phyloP scores from a whole-genome alignment of 148 eudicot genomes.

The Vaccinium vitisidaea region DNA sequence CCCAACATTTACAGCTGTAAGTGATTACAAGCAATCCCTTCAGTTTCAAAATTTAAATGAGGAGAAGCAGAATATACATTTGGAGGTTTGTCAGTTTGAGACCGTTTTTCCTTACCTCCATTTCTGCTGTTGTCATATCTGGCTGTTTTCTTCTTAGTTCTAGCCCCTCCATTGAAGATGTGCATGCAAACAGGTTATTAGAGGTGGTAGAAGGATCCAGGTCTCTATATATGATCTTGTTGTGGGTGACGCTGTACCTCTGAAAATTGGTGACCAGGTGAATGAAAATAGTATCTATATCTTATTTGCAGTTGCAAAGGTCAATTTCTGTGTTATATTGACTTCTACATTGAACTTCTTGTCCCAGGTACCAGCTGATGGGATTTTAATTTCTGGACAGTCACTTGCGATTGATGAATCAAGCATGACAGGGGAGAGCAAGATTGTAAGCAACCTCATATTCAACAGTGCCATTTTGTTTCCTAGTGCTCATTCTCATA shows the following conservation, averaged over 20 bases:
- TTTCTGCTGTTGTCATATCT: not conserved
- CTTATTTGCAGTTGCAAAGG: not conserved
- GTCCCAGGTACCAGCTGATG: constrained; percentile 91
- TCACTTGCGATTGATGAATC: constrained; percentile 94
- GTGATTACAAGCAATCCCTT: constrained; percentile 91
- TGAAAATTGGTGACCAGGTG: constrained; percentile 98
- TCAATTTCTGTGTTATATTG: not conserved
- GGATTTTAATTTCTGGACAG: constrained; percentile 77
- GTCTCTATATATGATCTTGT: constrained; percentile 87
- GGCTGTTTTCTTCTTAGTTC: not conserved
- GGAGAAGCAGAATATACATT: constrained; percentile 90
- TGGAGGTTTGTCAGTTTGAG: constrained; percentile 61
- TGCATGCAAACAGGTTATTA: constrained; percentile 55
- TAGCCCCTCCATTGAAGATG: constrained; percentile 4
- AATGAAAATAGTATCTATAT: constrained; percentile 9
- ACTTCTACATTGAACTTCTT: not conserved
- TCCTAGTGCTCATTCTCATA: constrained; percentile 9
- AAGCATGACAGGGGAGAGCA: constrained; percentile 99
- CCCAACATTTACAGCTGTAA: constrained; percentile 52
- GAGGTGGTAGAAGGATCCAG: constrained; percentile 77
- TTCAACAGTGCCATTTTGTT: not conserved
- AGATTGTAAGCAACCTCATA: constrained; percentile 53
- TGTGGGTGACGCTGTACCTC: constrained; percentile 83
- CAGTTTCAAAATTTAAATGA: constrained; percentile 85
- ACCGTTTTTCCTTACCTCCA: not conserved